A percentile compares a stretch with the other conserved stretches of the same genome.
These are phyloP conservation scores for Neurospora discreta DNA, from an alignment of 495 filamentous ascomycete species.

Conservation along the genomic window DNA sequence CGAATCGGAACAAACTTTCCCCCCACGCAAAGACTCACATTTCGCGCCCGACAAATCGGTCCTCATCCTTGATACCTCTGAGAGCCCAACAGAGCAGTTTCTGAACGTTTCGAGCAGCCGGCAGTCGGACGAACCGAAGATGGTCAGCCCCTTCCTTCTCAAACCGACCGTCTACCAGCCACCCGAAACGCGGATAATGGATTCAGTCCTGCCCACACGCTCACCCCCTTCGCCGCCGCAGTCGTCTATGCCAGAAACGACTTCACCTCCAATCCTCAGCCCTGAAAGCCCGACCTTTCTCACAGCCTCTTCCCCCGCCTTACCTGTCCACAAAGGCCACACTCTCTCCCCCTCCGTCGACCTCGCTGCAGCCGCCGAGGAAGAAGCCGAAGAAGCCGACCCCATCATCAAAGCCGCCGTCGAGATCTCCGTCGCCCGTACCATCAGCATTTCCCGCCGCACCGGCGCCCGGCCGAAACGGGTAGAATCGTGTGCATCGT, in stretches of 20 bases:
- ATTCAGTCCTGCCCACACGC: slow-evolving; percentile 15
- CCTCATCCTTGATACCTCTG: slow-evolving; percentile 37
- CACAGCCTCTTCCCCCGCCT: slow-evolving; percentile 8
- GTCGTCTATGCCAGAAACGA: not conserved
- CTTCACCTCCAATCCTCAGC: not conserved
- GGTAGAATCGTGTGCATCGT: not conserved
- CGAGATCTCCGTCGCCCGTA: slow-evolving; percentile 47
- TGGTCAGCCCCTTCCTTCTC: slow-evolving; percentile 4
- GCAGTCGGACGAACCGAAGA: slow-evolving; percentile 11
- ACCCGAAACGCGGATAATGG: slow-evolving; percentile 15
- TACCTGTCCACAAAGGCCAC: slow-evolving; percentile 19
- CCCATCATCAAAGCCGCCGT: slow-evolving; percentile 33
- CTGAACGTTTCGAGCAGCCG: not conserved
- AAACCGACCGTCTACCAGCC: slow-evolving; percentile 31
- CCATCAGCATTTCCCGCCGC: slow-evolving; percentile 44
- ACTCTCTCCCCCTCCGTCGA: slow-evolving; percentile 20
- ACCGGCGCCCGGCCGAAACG: not conserved
- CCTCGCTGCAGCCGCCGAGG: not conserved
- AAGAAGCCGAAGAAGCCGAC: slow-evolving; percentile 23
- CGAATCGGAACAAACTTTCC: not conserved
- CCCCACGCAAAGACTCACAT: slow-evolving; percentile 9
- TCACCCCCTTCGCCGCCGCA: not conserved
- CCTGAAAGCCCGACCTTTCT: slow-evolving; percentile 19
- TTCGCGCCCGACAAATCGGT: slow-evolving; percentile 34
- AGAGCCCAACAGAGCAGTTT: slow-evolving; percentile 10